Evolutionary conservation across 1,284 basidiomycete species (phyloP).

Genomic region (Puccinia coronata): DNA sequence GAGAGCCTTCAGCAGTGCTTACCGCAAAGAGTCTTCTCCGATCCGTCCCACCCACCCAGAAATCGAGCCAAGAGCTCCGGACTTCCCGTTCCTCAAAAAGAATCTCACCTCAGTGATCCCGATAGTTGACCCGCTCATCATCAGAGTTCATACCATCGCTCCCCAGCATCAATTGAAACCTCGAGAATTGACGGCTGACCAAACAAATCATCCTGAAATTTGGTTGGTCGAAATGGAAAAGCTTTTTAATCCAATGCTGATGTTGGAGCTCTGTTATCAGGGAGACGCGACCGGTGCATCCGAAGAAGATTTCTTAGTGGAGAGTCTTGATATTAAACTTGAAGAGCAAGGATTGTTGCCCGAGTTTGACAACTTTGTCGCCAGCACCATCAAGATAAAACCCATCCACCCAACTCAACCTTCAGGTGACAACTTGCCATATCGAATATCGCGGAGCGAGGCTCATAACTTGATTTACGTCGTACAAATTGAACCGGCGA

Average conservation of each 20-base stretch:
- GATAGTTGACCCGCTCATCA: constrained; percentile 13
- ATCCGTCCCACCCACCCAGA: too few species aligned
- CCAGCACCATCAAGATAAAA: not conserved
- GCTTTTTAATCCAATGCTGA: constrained; percentile 25
- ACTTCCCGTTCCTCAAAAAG: not conserved
- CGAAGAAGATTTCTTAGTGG: too few species aligned
- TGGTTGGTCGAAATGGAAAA: constrained; percentile 21
- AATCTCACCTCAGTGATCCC: not conserved
- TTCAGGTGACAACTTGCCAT: constrained; percentile 7
- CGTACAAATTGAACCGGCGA: constrained; percentile 3
- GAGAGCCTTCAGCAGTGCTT: constrained; percentile 8
- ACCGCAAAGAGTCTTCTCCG: not conserved
- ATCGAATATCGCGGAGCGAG: too few species aligned
- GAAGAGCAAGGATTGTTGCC: too few species aligned
- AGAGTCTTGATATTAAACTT: too few species aligned
- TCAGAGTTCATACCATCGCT: constrained; percentile 2
- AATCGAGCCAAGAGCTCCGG: too few species aligned
- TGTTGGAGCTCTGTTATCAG: constrained; percentile 11
- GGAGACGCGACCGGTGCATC: not conserved
- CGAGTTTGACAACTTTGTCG: constrained; percentile 16
- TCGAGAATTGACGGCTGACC: not conserved
- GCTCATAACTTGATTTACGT: constrained; percentile 31
- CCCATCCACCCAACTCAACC: constrained; percentile 17
- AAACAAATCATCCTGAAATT: not conserved
- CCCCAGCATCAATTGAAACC: constrained; percentile 9